Evolutionary conservation across 2,329 filamentous ascomycete genomes (phyloP).

Genomic region (Aspergillus aculeatus): DNA sequence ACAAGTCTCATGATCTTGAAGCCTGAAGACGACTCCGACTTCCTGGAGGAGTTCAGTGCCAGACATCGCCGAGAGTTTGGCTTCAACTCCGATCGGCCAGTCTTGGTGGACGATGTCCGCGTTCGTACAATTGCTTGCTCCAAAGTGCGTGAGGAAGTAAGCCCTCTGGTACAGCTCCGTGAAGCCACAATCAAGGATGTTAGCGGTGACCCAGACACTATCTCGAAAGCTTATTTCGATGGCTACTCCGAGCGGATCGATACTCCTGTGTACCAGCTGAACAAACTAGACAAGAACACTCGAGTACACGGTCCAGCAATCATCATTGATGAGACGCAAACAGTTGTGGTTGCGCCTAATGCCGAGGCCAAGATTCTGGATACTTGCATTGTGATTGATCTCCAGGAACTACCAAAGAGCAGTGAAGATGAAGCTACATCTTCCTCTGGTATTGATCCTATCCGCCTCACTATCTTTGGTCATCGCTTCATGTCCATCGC

Average conservation of each 20-base stretch:
- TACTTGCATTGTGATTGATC: slow-evolving; percentile 86
- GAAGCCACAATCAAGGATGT: slow-evolving; percentile 55
- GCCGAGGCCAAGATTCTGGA: slow-evolving; percentile 74
- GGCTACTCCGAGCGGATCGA: slow-evolving; percentile 29
- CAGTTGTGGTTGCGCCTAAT: slow-evolving; percentile 81
- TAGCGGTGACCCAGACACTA: slow-evolving; percentile 54
- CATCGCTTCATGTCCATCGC: slow-evolving; percentile 61
- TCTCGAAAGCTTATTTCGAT: slow-evolving; percentile 38
- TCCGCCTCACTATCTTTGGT: slow-evolving; percentile 55
- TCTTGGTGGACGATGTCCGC: slow-evolving; percentile 86
- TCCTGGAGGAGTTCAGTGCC: slow-evolving; percentile 76
- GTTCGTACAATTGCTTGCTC: slow-evolving; percentile 76
- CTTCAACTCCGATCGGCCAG: slow-evolving; percentile 79
- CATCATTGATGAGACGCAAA: slow-evolving; percentile 72
- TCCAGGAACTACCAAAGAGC: slow-evolving; percentile 54
- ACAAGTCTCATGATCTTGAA: slow-evolving; percentile 50
- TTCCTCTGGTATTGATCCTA: slow-evolving; percentile 46
- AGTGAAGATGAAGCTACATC: slow-evolving; percentile 16
- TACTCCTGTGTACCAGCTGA: slow-evolving; percentile 38
- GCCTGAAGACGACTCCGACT: slow-evolving; percentile 77
- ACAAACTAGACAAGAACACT: slow-evolving; percentile 33
- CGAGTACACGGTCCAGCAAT: slow-evolving; percentile 68
- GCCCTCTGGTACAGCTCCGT: slow-evolving; percentile 66
- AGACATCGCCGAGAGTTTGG: slow-evolving; percentile 91
- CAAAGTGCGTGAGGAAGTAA: slow-evolving; percentile 62